Evolutionary conservation across 305 asterid genomes (phyloP).

Genomic region (Lippia alba): DNA sequence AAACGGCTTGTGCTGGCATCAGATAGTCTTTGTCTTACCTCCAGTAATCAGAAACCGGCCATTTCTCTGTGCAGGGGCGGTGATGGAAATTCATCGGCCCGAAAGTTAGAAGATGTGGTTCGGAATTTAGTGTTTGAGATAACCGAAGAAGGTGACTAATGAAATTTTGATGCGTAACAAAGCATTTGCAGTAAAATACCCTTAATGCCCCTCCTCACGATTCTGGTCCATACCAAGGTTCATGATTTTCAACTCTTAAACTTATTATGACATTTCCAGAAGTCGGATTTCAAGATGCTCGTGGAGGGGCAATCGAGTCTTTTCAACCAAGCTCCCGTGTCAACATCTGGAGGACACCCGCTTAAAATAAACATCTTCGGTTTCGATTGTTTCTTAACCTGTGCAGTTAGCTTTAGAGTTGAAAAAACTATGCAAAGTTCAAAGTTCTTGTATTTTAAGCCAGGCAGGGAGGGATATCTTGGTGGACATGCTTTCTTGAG

Average conservation of each 20-base stretch:
- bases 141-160: conserved; percentile 42
- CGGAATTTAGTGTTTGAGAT: conserved; percentile 48
- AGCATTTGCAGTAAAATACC: not conserved
- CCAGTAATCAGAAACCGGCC: conserved; percentile 30
- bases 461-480: not conserved
- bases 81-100: conserved; percentile 23
- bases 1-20: conserved; percentile 55
- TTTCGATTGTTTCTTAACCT: not conserved
- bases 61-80: conserved; percentile 38
- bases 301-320: too few species aligned
- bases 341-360: too few species aligned
- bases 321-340: too few species aligned
- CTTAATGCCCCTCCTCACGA: not conserved
- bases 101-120: conserved; percentile 17
- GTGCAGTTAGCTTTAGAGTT: not conserved
- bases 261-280: too few species aligned
- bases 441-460: not conserved
- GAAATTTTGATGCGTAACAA: not conserved
- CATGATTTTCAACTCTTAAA: too few species aligned
- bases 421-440: not conserved
- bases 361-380: too few species aligned
- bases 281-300: too few species aligned
- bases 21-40: conserved; percentile 46
- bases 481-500: not conserved
- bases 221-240: not conserved